phyloP scores from a whole-genome alignment of 176 grass and related monocot species.

The Avena insularis region DNA sequence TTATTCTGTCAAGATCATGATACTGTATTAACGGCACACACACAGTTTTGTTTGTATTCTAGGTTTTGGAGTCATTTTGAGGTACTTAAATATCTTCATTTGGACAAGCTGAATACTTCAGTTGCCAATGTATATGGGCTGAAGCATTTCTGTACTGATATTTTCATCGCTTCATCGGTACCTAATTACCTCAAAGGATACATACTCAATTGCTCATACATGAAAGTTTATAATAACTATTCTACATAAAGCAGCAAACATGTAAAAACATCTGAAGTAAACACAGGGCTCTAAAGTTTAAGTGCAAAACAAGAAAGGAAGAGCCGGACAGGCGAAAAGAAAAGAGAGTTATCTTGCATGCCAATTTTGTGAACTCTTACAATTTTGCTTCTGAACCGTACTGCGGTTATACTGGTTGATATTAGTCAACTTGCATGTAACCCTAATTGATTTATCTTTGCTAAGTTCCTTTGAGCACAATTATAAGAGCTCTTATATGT shows the following conservation, averaged over 20 bases:
- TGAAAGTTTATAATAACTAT: background rate
- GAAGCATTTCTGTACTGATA: background rate
- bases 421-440: background rate
- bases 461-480: slow-evolving; percentile 11
- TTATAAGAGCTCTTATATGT: background rate
- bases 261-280: slow-evolving; percentile 8
- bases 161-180: background rate
- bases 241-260: background rate
- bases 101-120: background rate
- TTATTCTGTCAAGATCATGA: background rate
- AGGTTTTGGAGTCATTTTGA: background rate
- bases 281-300: no score
- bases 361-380: background rate
- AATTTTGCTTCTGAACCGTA: background rate
- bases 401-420: slow-evolving; percentile 17
- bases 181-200: background rate
- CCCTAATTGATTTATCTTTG: slow-evolving; percentile 2
- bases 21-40: background rate
- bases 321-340: background rate
- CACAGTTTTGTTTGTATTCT: background rate
- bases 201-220: slow-evolving; percentile 1
- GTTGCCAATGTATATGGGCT: background rate
- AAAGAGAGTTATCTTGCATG: slow-evolving; percentile 3
- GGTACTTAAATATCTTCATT: slow-evolving; percentile 8
- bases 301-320: no score